phyloP scores from a whole-genome alignment of 2,329 filamentous ascomycete genomes.

The Hymenoscyphus occultus region DNA sequence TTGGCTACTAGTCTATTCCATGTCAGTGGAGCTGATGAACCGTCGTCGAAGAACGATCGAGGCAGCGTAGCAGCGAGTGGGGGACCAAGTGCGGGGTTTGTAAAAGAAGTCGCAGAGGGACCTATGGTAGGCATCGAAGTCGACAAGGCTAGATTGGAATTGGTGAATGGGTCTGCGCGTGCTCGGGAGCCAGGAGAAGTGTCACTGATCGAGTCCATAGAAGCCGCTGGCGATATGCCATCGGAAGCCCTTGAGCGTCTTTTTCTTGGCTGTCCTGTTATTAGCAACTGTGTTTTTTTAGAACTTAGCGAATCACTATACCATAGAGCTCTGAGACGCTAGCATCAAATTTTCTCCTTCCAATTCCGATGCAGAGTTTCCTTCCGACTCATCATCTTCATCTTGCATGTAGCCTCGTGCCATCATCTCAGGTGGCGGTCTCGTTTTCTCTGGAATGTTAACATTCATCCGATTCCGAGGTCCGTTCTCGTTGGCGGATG shows the following conservation, averaged over 20 bases:
- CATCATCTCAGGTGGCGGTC: slow-evolving; percentile 88
- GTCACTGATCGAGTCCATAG: slow-evolving; percentile 84
- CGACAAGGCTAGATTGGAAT: slow-evolving; percentile 51
- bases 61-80: slow-evolving; percentile 55
- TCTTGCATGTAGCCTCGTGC: slow-evolving; percentile 77
- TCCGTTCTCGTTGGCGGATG: slow-evolving; percentile 74
- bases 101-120: slow-evolving; percentile 53
- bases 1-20: slow-evolving; percentile 90
- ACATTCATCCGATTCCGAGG: slow-evolving; percentile 87
- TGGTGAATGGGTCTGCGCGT: slow-evolving; percentile 55
- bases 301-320: slow-evolving; percentile 41
- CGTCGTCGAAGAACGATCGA: slow-evolving; percentile 87
- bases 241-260: slow-evolving; percentile 59
- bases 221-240: slow-evolving; percentile 79
- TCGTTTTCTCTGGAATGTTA: slow-evolving; percentile 82
- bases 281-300: slow-evolving; percentile 27
- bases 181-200: slow-evolving; percentile 58
- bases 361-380: slow-evolving; percentile 77
- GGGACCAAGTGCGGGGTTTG: slow-evolving; percentile 42
- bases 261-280: slow-evolving; percentile 49
- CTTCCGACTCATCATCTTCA: slow-evolving; percentile 85
- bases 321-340: slow-evolving; percentile 65
- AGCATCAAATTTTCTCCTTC: slow-evolving; percentile 74
- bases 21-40: slow-evolving; percentile 73
- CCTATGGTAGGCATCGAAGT: slow-evolving; percentile 39